Base-by-base conservation (phyloP, 2,329 filamentous ascomycete genomes). In the Xylariomycetidae sp. region DNA sequence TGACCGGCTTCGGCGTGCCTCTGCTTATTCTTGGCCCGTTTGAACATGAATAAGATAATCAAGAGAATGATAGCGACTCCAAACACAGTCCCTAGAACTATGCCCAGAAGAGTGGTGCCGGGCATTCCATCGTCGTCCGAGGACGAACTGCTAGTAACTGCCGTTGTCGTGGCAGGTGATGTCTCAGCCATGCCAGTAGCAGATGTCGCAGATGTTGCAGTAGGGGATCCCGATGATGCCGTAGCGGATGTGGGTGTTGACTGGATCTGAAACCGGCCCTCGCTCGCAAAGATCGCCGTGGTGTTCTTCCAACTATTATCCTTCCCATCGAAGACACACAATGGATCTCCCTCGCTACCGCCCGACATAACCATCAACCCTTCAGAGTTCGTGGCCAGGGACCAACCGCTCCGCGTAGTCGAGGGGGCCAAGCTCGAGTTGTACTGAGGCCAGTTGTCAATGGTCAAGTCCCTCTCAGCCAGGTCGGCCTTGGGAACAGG, bases 251-350 rank as follows among this genome's bases (percentile, higher is more conserved):
- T 37, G 3, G 37, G 27, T 4, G 38, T 31, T 11, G 38, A 50
- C 31, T 39, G 4, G 57, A 57, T 46, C 5, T 59, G 53, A 14
- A 70, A 49, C 39, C 70, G 55, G 5, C 59, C 68, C 14, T 25
- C 12, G 7, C 63, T 16, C 16, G 39, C 67, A 40, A 94, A 77
- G 16, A 86, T 58, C 6, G 71, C 62, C 0, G 76, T 76, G 1
- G 85, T 70, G 53, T 95, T 81, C 15, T 84, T 60, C 90, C 90
- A 97, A 28, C 70, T 66, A 56, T 96, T 95, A 28, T 77, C 62
- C 9, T 70, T 73, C 27, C 80, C 78, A 50, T 94, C 72, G 59
- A 95, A 97, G 39, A 96, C 77, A 44, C 74, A 77, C 5, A 97
- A 53, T 0, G 84, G 72, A 40, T 85, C 73, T 2, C 82, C 63